phyloP scores from a whole-genome alignment of 768 basidiomycete species.

The Hypholoma sublateritium region DNA sequence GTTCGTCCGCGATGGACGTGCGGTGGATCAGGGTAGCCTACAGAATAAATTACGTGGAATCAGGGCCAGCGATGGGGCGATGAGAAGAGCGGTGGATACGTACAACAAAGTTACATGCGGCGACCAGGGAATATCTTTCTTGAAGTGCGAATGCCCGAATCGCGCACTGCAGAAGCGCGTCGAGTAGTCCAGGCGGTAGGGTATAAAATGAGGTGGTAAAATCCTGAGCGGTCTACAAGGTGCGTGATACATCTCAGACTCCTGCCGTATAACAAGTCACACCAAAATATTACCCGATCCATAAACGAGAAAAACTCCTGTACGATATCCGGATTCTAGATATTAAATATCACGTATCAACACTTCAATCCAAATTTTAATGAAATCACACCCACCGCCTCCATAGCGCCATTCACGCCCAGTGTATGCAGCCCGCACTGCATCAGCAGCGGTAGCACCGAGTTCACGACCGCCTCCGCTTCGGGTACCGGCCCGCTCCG shows the following conservation, averaged over 20 bases:
- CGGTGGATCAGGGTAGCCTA: constrained; percentile 69
- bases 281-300: constrained; percentile 54
- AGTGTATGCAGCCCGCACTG: constrained; percentile 56
- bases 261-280: no score
- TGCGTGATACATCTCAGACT: no score
- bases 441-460: constrained; percentile 56
- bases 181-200: constrained; percentile 62
- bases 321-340: constrained; percentile 87
- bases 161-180: constrained; percentile 70
- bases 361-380: background rate
- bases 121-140: constrained; percentile 83
- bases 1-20: constrained; percentile 61
- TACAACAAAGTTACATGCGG: constrained; percentile 83
- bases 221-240: constrained; percentile 46
- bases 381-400: constrained; percentile 47
- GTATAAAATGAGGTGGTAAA: constrained; percentile 60
- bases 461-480: constrained; percentile 54
- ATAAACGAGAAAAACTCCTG: constrained; percentile 86
- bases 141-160: constrained; percentile 67
- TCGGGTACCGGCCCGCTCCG: constrained; percentile 54
- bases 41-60: background rate
- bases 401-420: constrained; percentile 63
- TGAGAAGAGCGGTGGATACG: constrained; percentile 23
- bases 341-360: background rate
- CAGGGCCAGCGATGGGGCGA: background rate